A percentile compares a stretch with the other conserved stretches of the same genome.
phyloP scores from a whole-genome alignment of 2,329 filamentous ascomycete species.

The Fragosphaeria purpurea region DNA sequence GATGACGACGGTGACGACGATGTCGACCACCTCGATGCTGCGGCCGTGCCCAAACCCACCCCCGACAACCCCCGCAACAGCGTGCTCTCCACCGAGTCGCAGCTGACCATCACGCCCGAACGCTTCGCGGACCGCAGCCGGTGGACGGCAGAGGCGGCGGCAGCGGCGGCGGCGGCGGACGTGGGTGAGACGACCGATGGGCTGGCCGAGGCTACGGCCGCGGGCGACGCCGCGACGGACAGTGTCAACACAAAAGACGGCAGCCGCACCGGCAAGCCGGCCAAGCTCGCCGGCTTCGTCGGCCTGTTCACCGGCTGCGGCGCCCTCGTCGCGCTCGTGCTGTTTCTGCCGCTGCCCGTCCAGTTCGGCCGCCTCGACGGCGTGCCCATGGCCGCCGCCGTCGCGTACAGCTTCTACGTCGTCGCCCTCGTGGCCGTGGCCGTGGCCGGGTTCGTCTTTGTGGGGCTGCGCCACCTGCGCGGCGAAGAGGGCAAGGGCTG shows the following conservation, averaged over 20 bases:
- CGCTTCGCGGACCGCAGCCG: conserved; percentile 28
- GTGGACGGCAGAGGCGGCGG: no score
- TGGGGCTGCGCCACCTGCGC: conserved; percentile 59
- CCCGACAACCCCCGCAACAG: conserved; percentile 40
- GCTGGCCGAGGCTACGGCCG: conserved; percentile 2
- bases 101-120: conserved; percentile 64
- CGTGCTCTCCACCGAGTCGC: conserved; percentile 60
- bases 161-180: no score
- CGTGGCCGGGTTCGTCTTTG: conserved; percentile 64
- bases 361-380: conserved; percentile 62
- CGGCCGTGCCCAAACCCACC: conserved; percentile 13
- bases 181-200: conserved; percentile 19
- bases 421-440: conserved; percentile 63
- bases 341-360: conserved; percentile 83
- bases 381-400: conserved; percentile 62
- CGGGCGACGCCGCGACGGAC: conserved; percentile 6
- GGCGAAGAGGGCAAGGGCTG: conserved; percentile 74
- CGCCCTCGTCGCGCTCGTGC: conserved; percentile 67
- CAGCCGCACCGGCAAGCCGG: conserved; percentile 34
- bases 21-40: conserved; percentile 35
- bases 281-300: conserved; percentile 72
- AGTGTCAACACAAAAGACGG: conserved; percentile 7
- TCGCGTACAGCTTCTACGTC: conserved; percentile 79
- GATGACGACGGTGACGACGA: conserved; percentile 30
- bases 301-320: conserved; percentile 89